phyloP scores from a whole-genome alignment of 306 rosid genomes.

The Medicago lupulina region DNA sequence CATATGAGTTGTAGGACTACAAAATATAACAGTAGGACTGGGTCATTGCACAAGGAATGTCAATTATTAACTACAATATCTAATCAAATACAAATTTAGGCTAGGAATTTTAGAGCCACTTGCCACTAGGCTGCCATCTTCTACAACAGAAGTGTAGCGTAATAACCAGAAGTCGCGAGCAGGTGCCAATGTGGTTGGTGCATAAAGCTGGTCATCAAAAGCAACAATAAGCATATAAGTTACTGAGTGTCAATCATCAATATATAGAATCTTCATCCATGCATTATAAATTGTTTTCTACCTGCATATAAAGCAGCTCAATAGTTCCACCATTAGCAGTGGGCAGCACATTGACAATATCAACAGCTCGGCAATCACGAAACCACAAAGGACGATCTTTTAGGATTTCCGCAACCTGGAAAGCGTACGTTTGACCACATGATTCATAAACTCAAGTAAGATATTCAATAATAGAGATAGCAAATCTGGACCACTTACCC shows the following conservation, averaged over 20 bases:
- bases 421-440: constrained; percentile 35
- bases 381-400: constrained; percentile 96
- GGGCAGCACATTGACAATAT: constrained; percentile 90
- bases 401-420: constrained; percentile 97
- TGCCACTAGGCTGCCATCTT: constrained; percentile 98
- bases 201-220: constrained; percentile 68
- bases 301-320: constrained; percentile 99
- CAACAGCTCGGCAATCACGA: constrained; percentile 99
- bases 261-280: not conserved
- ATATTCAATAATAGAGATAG: not conserved
- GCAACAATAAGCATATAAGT: constrained; percentile 16
- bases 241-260: not conserved
- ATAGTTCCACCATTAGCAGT: constrained; percentile 98
- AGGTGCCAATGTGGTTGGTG: constrained; percentile 93
- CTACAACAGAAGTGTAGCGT: constrained; percentile 94
- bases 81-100: constrained; percentile 21
- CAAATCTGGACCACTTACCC: constrained; percentile 64
- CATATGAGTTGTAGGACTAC: not conserved
- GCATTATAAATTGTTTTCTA: constrained; percentile 21
- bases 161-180: constrained; percentile 97
- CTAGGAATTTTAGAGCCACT: constrained; percentile 29
- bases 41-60: not conserved
- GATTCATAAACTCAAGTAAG: constrained; percentile 29
- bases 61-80: not conserved
- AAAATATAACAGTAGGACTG: not conserved